Percentiles rank a stretch among this genome's conserved stretches.
Evolutionary conservation across 805 yeast species (phyloP).

Genomic region (Cephaloascus albidus): DNA sequence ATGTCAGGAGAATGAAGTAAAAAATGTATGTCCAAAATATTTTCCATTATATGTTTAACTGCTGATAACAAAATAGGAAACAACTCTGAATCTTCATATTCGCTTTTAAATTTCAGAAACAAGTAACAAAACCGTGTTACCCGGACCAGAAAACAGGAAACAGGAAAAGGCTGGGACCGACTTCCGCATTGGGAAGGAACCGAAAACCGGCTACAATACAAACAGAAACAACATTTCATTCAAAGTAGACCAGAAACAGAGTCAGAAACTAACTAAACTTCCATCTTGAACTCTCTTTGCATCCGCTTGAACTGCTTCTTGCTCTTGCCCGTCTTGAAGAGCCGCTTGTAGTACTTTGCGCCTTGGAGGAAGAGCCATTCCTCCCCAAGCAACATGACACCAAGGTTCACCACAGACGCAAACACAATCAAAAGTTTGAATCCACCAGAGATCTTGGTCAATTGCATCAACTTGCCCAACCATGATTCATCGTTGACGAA

Average conservation of each 20-base stretch:
- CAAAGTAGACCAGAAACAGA: too few species aligned
- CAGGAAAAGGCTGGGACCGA: too few species aligned
- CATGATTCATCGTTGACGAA: constrained; percentile 36
- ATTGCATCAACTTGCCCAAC: constrained; percentile 65
- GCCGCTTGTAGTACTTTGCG: constrained; percentile 27
- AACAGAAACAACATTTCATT: too few species aligned
- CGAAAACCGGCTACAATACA: too few species aligned
- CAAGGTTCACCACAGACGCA: constrained; percentile 40
- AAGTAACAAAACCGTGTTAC: neutral
- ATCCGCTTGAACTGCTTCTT: constrained; percentile 29
- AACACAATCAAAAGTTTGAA: constrained; percentile 45
- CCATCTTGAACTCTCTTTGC: constrained; percentile 10
- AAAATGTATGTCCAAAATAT: too few species aligned
- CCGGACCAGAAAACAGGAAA: neutral
- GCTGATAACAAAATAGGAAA: too few species aligned
- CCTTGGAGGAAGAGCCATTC: constrained; percentile 28
- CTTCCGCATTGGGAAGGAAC: too few species aligned
- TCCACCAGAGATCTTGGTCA: constrained; percentile 46
- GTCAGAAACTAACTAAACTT: neutral
- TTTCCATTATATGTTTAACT: too few species aligned
- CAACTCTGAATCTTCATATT: too few species aligned
- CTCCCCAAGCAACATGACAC: constrained; percentile 35
- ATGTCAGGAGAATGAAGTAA: too few species aligned
- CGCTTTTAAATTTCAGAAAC: neutral
- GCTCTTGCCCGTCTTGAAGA: constrained; percentile 16